Conservation (phyloP, 1,284 basidiomycete species). For the Sparassis latifolia region DNA sequence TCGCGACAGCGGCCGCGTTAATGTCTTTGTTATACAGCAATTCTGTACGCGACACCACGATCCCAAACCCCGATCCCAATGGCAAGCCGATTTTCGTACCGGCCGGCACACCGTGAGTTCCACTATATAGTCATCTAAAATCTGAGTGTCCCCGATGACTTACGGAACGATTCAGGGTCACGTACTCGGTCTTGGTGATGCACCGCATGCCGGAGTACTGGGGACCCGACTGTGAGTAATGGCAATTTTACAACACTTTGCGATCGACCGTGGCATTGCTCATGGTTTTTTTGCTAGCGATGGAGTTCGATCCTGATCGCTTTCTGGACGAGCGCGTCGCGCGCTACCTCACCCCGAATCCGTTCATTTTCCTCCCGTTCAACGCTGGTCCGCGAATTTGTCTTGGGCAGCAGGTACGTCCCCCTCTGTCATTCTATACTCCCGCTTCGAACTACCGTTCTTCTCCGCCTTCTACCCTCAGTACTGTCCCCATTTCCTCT, state of each 20-base stretch:
- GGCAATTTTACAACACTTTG: background rate
- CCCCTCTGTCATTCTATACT: background rate
- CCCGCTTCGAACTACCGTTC: background rate
- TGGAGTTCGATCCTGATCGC: conserved; percentile 52
- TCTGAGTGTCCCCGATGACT: background rate
- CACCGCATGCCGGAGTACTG: conserved; percentile 25
- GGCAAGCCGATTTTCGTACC: conserved; percentile 22
- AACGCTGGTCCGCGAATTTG: conserved; percentile 54
- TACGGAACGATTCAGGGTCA: conserved; percentile 7
- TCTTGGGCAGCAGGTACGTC: conserved; percentile 46
- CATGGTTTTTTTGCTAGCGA: conserved; percentile 22
- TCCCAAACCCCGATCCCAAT: conserved; percentile 16
- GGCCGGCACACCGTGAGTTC: conserved; percentile 13
- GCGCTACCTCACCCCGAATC: conserved; percentile 47
- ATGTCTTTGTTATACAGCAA: conserved; percentile 5
- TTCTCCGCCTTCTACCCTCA: background rate
- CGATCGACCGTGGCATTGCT: too few relatives aligned
- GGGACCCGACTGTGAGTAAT: conserved; percentile 21
- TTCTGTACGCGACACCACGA: conserved; percentile 12
- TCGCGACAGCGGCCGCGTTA: background rate
- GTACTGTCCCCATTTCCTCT: too few relatives aligned
- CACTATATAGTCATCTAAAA: background rate
- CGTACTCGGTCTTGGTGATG: conserved; percentile 23
- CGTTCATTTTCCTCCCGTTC: conserved; percentile 57
- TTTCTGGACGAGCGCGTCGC: conserved; percentile 48